phyloP scores from a whole-genome alignment of 805 yeast genomes.

The Teunomyces barrocoloradensis region DNA sequence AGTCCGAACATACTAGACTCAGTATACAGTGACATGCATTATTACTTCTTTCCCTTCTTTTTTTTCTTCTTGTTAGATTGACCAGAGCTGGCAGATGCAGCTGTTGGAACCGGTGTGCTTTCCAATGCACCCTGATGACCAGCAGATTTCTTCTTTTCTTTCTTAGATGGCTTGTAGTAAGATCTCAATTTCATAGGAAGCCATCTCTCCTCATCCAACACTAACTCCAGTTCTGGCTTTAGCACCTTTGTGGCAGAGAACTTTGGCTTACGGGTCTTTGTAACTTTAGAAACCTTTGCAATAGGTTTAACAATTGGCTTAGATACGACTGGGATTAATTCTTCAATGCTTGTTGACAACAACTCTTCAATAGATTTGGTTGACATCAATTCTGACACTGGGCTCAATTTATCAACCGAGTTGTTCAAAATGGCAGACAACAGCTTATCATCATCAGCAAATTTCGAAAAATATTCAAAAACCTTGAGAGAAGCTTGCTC shows the following conservation, averaged over 20 bases:
- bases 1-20: neutral
- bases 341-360: constrained; percentile 28
- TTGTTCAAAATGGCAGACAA: constrained; percentile 20
- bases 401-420: constrained; percentile 16
- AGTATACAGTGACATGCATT: constrained; percentile 1
- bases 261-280: constrained; percentile 27
- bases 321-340: constrained; percentile 12
- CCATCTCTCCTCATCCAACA: constrained; percentile 75
- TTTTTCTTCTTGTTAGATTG: constrained; percentile 11
- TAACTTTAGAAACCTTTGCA: constrained; percentile 13
- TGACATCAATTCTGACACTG: constrained; percentile 18
- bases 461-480: constrained; percentile 18
- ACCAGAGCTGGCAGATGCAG: neutral
- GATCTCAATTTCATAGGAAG: constrained; percentile 83
- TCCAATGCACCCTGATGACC: constrained; percentile 16
- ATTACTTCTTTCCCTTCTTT: constrained; percentile 15
- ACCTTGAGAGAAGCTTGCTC: constrained; percentile 12
- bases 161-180: constrained; percentile 74
- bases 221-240: constrained; percentile 23
- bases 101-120: constrained; percentile 5
- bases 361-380: constrained; percentile 25
- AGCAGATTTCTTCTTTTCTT: constrained; percentile 35
- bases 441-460: constrained; percentile 21
- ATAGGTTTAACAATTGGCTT: constrained; percentile 11
- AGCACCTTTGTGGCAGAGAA: constrained; percentile 27